These are phyloP conservation scores for Kazachstania kunashirensis DNA, from an alignment of 805 yeast species.

Conservation along the genomic window DNA sequence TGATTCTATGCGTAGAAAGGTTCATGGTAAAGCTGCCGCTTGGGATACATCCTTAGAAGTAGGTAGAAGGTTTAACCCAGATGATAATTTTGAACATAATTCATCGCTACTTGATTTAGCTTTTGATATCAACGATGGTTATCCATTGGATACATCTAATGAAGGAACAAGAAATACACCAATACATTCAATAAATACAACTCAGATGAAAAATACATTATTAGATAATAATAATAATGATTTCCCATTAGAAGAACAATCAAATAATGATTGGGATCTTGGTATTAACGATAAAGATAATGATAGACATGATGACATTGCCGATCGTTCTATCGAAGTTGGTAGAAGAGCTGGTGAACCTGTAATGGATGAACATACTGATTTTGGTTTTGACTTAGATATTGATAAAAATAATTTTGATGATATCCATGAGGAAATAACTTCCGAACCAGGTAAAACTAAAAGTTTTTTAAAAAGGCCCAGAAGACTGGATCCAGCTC, in stretches of 20 bases:
- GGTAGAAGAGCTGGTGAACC: constrained; percentile 42
- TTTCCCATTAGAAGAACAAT: constrained; percentile 20
- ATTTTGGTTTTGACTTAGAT: constrained; percentile 47
- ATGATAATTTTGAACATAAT: constrained; percentile 15
- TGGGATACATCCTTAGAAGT: constrained; percentile 25
- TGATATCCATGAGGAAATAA: constrained; percentile 18
- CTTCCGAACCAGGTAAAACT: constrained; percentile 22
- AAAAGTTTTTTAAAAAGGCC: constrained; percentile 5
- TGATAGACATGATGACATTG: constrained; percentile 16
- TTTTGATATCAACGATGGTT: constrained; percentile 1
- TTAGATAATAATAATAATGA: constrained; percentile 10
- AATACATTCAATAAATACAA: not conserved
- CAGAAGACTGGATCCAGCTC: constrained; percentile 8
- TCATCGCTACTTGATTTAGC: constrained; percentile 1
- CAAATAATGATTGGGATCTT: constrained; percentile 23
- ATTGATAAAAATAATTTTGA: constrained; percentile 31
- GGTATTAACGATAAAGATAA: constrained; percentile 18
- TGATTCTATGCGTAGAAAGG: constrained; percentile 21
- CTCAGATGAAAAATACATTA: not conserved
- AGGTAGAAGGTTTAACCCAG: constrained; percentile 23
- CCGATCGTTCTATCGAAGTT: constrained; percentile 56
- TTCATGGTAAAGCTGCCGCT: constrained; percentile 23
- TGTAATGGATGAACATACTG: constrained; percentile 26
- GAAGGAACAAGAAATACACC: constrained; percentile 1
- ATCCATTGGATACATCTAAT: not conserved